Evolutionary conservation across 257 asterid species (phyloP).

Genomic region (Fraxinus quadrangulata): DNA sequence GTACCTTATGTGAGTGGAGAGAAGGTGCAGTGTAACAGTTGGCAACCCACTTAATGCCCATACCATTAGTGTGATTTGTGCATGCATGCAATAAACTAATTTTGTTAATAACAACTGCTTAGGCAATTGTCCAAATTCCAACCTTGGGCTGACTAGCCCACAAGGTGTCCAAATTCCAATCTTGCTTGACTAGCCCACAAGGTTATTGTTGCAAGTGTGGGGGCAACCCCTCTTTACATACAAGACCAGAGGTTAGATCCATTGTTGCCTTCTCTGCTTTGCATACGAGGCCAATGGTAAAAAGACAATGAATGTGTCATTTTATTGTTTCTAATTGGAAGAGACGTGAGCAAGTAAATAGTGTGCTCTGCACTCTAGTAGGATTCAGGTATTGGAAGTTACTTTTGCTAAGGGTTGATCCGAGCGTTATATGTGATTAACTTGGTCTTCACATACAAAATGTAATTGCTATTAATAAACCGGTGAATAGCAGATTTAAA

Average conservation of each 20-base stretch:
- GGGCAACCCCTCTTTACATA: too few species aligned
- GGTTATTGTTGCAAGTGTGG: too few species aligned
- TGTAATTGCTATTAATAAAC: constrained; percentile 15
- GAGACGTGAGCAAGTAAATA: constrained; percentile 16
- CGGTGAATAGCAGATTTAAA: constrained; percentile 18
- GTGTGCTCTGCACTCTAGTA: constrained; percentile 17
- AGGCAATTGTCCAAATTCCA: not conserved
- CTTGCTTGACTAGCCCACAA: not conserved
- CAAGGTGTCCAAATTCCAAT: not conserved
- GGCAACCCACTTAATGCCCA: not conserved
- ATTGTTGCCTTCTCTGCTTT: not conserved
- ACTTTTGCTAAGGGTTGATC: too few species aligned
- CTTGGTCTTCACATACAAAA: constrained; percentile 11
- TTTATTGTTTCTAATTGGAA: constrained; percentile 6
- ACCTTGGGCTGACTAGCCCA: not conserved
- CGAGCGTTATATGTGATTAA: not conserved
- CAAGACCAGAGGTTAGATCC: not conserved
- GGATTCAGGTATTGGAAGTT: constrained; percentile 5
- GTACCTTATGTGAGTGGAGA: not conserved
- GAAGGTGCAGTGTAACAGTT: not conserved
- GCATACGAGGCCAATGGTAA: not conserved
- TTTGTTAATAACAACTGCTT: not conserved
- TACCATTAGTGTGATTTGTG: not conserved
- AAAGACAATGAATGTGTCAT: not conserved
- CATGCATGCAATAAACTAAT: not conserved